Conservation (phyloP, 371 early-diverging fungal genomes). For the Entomophthora muscae region DNA sequence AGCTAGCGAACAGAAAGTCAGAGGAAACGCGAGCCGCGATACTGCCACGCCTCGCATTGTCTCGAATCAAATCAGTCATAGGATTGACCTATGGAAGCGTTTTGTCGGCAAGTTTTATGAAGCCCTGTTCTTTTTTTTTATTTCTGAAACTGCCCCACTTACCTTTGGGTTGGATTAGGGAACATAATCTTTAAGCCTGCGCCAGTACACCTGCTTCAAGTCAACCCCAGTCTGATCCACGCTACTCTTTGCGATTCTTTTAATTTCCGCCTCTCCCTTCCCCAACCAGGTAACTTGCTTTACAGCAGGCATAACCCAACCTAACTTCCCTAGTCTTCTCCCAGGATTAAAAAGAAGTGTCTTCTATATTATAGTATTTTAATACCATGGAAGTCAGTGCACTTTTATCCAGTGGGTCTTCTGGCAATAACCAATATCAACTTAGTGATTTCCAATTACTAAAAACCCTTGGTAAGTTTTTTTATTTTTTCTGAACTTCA, state of each 20-base stretch:
- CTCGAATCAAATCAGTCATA: neutral
- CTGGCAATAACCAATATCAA: slow-evolving; percentile 13
- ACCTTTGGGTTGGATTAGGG: neutral
- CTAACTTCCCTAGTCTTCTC: neutral
- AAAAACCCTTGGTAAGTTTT: slow-evolving; percentile 9
- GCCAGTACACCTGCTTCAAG: neutral
- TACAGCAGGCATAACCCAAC: neutral
- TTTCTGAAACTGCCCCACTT: neutral
- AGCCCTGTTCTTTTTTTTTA: neutral
- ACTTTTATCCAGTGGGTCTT: slow-evolving; percentile 21
- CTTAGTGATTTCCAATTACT: slow-evolving; percentile 4
- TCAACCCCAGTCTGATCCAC: neutral
- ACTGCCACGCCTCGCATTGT: neutral
- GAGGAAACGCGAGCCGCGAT: slow-evolving; percentile 13
- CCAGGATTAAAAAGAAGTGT: neutral
- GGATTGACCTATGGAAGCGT: neutral
- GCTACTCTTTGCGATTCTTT: neutral
- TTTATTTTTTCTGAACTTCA: too few species aligned
- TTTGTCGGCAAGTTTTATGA: neutral
- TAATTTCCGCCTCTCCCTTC: neutral
- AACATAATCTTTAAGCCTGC: neutral
- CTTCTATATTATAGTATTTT: neutral
- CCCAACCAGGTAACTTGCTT: neutral
- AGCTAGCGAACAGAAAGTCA: too few species aligned
- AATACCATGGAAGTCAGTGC: neutral